Conservation (phyloP, 495 filamentous ascomycete species). For the Neurospora intermedia region DNA sequence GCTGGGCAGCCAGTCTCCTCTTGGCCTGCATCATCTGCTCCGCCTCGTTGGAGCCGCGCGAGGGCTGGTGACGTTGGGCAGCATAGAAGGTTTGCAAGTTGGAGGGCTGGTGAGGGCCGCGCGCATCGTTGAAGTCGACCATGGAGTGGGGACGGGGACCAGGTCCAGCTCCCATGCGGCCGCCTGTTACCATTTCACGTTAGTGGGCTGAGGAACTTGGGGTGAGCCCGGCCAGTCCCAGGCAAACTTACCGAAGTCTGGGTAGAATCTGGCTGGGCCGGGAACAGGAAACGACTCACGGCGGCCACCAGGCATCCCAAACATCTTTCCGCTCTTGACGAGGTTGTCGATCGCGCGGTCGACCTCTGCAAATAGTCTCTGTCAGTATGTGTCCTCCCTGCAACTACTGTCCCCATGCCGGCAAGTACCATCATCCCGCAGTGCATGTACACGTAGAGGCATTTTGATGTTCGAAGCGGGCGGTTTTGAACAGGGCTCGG, state of each 20-base stretch:
- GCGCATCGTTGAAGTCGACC: slow-evolving; percentile 61
- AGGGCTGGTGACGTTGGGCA: slow-evolving; percentile 80
- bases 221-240: slow-evolving; percentile 20
- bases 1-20: slow-evolving; percentile 94
- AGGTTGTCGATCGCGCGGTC: slow-evolving; percentile 94
- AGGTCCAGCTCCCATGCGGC: slow-evolving; percentile 29
- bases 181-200: slow-evolving; percentile 23
- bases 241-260: slow-evolving; percentile 40
- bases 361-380: slow-evolving; percentile 53
- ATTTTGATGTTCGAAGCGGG: background rate
- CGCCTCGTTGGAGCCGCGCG: slow-evolving; percentile 77
- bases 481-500: background rate
- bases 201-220: slow-evolving; percentile 14
- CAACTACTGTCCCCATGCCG: background rate
- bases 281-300: slow-evolving; percentile 78
- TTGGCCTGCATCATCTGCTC: slow-evolving; percentile 99
- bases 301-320: slow-evolving; percentile 52
- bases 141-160: slow-evolving; percentile 69
- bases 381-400: slow-evolving; percentile 10
- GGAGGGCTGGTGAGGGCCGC: slow-evolving; percentile 61
- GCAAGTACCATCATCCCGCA: background rate
- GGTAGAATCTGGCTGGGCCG: slow-evolving; percentile 45
- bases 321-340: slow-evolving; percentile 90
- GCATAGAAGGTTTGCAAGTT: slow-evolving; percentile 92
- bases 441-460: no score